phyloP scores from a whole-genome alignment of 306 rosid genomes.

The Lagenaria siceraria region DNA sequence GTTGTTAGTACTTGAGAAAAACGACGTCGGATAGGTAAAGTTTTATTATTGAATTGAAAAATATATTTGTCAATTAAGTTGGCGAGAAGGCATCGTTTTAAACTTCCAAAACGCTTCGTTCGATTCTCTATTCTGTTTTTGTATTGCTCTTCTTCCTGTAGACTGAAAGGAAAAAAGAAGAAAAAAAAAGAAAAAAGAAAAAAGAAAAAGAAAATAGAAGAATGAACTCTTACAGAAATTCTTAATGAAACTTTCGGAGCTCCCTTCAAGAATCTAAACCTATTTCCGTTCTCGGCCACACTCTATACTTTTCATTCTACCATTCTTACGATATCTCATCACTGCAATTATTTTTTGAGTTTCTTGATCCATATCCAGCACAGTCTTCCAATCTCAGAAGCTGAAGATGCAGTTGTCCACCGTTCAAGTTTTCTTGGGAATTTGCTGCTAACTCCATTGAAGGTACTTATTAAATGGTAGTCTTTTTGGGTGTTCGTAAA shows the following conservation, averaged over 20 bases:
- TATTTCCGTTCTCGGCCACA: constrained; percentile 24
- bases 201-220: neutral
- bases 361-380: constrained; percentile 16
- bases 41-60: too few species aligned
- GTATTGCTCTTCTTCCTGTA: constrained; percentile 10
- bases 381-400: constrained; percentile 11
- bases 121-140: constrained; percentile 13
- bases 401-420: neutral
- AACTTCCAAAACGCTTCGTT: constrained; percentile 41
- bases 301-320: constrained; percentile 13
- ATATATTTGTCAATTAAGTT: neutral
- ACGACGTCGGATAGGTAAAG: neutral
- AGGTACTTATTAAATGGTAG: constrained; percentile 10
- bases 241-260: constrained; percentile 22
- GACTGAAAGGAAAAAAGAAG: constrained; percentile 7
- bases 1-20: too few species aligned
- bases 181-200: neutral
- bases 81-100: constrained; percentile 5
- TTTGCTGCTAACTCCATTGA: constrained; percentile 15
- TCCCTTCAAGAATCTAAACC: constrained; percentile 38
- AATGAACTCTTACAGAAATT: constrained; percentile 11
- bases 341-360: neutral
- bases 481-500: neutral
- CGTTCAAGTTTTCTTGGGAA: neutral
- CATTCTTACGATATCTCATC: neutral